Evolutionary conservation across 129 eudicot species (phyloP), one percentile per base, ranked within the genome.

Genomic region (Ambrosia artemisiifolia): DNA sequence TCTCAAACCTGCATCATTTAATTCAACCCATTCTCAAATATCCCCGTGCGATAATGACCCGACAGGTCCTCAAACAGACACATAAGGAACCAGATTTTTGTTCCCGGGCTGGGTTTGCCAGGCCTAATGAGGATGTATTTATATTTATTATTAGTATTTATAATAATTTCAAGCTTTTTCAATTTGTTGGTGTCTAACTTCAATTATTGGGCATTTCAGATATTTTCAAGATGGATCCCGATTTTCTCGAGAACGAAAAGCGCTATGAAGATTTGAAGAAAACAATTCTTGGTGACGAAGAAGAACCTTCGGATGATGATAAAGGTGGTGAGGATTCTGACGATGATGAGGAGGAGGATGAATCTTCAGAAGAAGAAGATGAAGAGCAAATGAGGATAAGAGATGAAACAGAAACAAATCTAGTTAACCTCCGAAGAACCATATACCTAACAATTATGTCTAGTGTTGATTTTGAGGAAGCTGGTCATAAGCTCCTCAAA

Each of bases 391-490:
- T 88, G 99, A 80, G 87, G 74, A 90, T 95, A 70, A 83, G 85
- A 72, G 99, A 95, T 65, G 97, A 86, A 71, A 95, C 97, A 0
- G 97, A 90, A 80, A 95, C 99, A 42, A 88, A 94, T 76, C 80
- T 94, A 14, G 85, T 94, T 1, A 94, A 94, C 74, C 90, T 94
- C 32, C 72, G 97, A 20, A 88, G 98, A 76, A 94, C 98, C 2
- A 94, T 94, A 8, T 94, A 94, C 76, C 64, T 94, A 63, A 94
- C 98, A 6, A 94, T 94, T 32, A 94, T 90, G 98, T 94, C 98
- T 3, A 90, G 98, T 84, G 96, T 94, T 76, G 98, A 94, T 72
- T 94, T 94, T 83, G 98, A 94, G 55, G 98, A 94, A 83, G 96
- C 98, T 35, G 98, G 98, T n/a, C 98, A 94, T 59, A 90, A 94